Conservation (phyloP, 140 eudicot genomes). For the Ambrosia hybrid region DNA sequence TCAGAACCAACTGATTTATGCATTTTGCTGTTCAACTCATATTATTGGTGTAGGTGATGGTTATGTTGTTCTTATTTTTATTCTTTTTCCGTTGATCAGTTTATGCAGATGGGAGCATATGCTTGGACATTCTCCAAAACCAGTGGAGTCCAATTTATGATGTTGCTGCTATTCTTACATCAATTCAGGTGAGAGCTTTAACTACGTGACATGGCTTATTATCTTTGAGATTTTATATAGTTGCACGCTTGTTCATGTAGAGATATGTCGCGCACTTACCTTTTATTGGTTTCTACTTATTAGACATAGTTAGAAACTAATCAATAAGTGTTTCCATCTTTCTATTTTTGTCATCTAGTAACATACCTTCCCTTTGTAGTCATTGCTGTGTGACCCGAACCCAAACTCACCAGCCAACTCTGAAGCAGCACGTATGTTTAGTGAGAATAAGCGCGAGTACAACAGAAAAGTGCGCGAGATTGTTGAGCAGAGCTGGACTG, state of each 20-base stretch:
- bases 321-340: background rate
- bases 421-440: conserved; percentile 51
- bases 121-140: conserved; percentile 80
- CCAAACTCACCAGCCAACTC: conserved; percentile 57
- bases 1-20: background rate
- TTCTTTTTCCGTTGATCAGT: conserved; percentile 34
- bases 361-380: conserved; percentile 30
- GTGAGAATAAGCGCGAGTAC: conserved; percentile 47
- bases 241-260: background rate
- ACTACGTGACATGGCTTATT: background rate
- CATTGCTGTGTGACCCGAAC: conserved; percentile 53
- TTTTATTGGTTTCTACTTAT: background rate
- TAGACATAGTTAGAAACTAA: background rate
- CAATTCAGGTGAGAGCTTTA: conserved; percentile 64
- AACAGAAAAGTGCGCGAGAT: conserved; percentile 30
- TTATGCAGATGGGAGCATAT: conserved; percentile 91
- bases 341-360: background rate
- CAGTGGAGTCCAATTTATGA: conserved; percentile 93
- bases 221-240: background rate
- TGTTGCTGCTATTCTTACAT: conserved; percentile 80
- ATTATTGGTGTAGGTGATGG: background rate
- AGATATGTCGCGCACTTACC: no score
- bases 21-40: background rate
- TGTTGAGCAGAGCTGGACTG: conserved; percentile 69
- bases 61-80: background rate